Evolutionary conservation across 306 rosid species (phyloP).

Genomic region (Vicia villosa): DNA sequence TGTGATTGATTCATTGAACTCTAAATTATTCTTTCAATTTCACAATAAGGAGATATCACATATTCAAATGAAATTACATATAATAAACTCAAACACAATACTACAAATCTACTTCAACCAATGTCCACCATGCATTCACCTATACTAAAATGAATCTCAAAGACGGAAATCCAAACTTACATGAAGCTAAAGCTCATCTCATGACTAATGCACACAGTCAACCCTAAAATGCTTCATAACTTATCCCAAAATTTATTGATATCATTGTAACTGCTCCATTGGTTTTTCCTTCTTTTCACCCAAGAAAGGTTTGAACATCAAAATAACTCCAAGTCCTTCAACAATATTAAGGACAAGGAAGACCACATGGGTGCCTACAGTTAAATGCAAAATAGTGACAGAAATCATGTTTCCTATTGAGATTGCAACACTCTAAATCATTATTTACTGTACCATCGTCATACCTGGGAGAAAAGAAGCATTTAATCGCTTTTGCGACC

Average conservation of each 20-base stretch:
- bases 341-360: slow-evolving; percentile 20
- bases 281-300: slow-evolving; percentile 11
- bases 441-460: background rate
- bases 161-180: background rate
- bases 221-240: background rate
- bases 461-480: slow-evolving; percentile 31
- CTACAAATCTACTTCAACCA: too few species aligned
- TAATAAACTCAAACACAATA: too few species aligned
- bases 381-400: background rate
- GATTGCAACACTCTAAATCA: too few species aligned
- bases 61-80: too few species aligned
- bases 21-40: too few species aligned
- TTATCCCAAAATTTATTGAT: background rate
- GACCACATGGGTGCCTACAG: slow-evolving; percentile 37
- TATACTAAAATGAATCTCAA: background rate
- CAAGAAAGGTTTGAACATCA: slow-evolving; percentile 34
- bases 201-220: too few species aligned
- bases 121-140: background rate
- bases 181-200: too few species aligned
- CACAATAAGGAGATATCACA: too few species aligned
- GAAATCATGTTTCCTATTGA: too few species aligned
- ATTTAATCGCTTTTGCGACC: slow-evolving; percentile 16
- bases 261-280: background rate
- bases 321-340: slow-evolving; percentile 26
- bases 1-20: too few species aligned